Conservation (phyloP, 2,329 filamentous ascomycete species). For the Colletotrichum sidae region DNA sequence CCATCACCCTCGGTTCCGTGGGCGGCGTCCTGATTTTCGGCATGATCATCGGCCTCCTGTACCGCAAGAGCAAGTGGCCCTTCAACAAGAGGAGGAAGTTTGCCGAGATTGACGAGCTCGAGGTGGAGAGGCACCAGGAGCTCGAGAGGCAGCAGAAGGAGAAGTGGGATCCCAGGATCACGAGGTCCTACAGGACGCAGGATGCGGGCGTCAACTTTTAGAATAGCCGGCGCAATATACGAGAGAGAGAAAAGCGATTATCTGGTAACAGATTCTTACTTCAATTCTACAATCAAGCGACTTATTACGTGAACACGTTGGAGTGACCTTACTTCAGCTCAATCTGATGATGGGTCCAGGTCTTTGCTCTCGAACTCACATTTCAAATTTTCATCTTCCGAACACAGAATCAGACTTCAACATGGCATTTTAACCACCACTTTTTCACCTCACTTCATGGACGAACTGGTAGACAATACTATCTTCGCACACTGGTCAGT, state of each 20-base stretch:
- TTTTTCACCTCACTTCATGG: too few species aligned
- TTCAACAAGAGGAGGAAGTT: conserved; percentile 22
- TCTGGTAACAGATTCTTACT: too few species aligned
- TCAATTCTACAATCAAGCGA: too few species aligned
- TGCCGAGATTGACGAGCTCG: conserved; percentile 32
- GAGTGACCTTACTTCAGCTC: background rate
- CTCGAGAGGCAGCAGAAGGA: conserved; percentile 29
- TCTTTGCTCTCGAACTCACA: too few species aligned
- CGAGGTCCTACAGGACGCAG: conserved; percentile 11
- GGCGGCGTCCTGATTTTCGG: conserved; percentile 37
- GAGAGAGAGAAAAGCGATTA: too few species aligned
- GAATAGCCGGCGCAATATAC: background rate
- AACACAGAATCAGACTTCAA: too few species aligned
- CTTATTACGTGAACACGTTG: too few species aligned
- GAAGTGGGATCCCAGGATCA: conserved; percentile 38
- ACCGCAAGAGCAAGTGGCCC: conserved; percentile 33
- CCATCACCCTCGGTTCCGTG: conserved; percentile 35
- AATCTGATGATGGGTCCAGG: too few species aligned
- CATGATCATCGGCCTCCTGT: conserved; percentile 29
- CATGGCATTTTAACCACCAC: too few species aligned
- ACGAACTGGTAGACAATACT: too few species aligned
- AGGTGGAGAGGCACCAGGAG: conserved; percentile 34
- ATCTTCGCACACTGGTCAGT: too few species aligned
- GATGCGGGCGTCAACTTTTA: conserved; percentile 28
- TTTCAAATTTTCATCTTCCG: too few species aligned